These are phyloP conservation scores for Trichoderma sp. DNA, from an alignment of 2,329 filamentous ascomycete genomes.

Conservation along the genomic window DNA sequence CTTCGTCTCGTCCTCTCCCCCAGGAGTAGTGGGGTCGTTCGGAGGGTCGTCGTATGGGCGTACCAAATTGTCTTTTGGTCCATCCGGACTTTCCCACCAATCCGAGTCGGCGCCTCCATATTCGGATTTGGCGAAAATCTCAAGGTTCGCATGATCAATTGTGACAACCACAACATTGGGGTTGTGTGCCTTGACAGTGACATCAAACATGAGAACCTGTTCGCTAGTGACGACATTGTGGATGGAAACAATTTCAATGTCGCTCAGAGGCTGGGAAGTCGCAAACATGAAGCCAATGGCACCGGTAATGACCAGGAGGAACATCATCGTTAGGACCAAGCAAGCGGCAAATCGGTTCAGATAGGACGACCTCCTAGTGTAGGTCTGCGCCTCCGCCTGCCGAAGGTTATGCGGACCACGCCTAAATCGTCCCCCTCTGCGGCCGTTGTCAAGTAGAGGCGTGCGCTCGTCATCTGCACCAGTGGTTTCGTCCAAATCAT, in stretches of 20 bases:
- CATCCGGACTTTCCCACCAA: slow-evolving; percentile 55
- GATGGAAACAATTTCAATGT: slow-evolving; percentile 78
- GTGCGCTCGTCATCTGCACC: slow-evolving; percentile 87
- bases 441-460: slow-evolving; percentile 69
- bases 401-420: slow-evolving; percentile 61
- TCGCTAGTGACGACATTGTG: slow-evolving; percentile 91
- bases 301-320: slow-evolving; percentile 81
- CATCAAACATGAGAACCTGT: slow-evolving; percentile 92
- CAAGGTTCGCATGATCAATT: slow-evolving; percentile 83
- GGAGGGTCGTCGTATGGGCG: slow-evolving; percentile 40
- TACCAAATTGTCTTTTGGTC: slow-evolving; percentile 34
- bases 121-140: slow-evolving; percentile 92
- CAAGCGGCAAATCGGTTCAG: slow-evolving; percentile 81
- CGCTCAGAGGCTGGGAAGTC: slow-evolving; percentile 82
- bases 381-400: slow-evolving; percentile 74
- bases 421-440: slow-evolving; percentile 64
- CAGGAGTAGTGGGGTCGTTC: slow-evolving; percentile 46
- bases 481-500: slow-evolving; percentile 79
- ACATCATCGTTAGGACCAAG: slow-evolving; percentile 78
- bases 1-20: slow-evolving; percentile 54
- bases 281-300: slow-evolving; percentile 88
- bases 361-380: slow-evolving; percentile 65
- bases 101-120: slow-evolving; percentile 74
- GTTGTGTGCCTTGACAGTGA: slow-evolving; percentile 86
- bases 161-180: slow-evolving; percentile 90